Conservation (phyloP, 176 grass and related monocot species). For the Echinochloa phyllopogon region DNA sequence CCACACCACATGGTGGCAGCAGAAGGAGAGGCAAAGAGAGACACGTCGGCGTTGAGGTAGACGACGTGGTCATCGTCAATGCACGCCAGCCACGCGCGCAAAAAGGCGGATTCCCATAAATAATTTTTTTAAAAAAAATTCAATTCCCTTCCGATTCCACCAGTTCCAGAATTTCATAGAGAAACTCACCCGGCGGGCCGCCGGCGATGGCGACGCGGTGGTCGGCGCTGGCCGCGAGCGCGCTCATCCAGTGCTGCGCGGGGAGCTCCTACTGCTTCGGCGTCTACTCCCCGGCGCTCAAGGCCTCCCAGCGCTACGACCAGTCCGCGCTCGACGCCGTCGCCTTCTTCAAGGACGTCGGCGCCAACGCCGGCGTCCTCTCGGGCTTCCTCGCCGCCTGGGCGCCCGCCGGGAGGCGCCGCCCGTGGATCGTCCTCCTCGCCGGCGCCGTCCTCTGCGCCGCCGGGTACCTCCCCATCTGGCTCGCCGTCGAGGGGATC, state of each 20-base stretch:
- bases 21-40: no score
- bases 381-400: constrained; percentile 75
- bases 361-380: constrained; percentile 85
- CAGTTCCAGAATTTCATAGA: no score
- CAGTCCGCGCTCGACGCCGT: constrained; percentile 87
- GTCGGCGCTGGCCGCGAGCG: constrained; percentile 72
- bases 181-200: not conserved
- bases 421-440: constrained; percentile 66
- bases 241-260: constrained; percentile 69
- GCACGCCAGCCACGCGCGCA: not conserved
- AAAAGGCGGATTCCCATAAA: not conserved
- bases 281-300: constrained; percentile 74
- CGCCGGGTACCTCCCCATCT: constrained; percentile 78
- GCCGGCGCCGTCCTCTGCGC: constrained; percentile 62
- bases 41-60: constrained; percentile 55
- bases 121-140: no score
- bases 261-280: constrained; percentile 85
- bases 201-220: constrained; percentile 40
- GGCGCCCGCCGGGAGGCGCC: constrained; percentile 30
- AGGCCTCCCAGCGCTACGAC: constrained; percentile 78
- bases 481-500: constrained; percentile 68
- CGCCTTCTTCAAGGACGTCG: constrained; percentile 96
- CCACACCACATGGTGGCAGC: no score
- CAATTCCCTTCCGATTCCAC: no score
- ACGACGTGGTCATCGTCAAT: constrained; percentile 20